Percentiles rank a stretch among this genome's conserved stretches.
Conservation (phyloP, 495 filamentous ascomycete genomes). For the Lentithecium fluviatile region DNA sequence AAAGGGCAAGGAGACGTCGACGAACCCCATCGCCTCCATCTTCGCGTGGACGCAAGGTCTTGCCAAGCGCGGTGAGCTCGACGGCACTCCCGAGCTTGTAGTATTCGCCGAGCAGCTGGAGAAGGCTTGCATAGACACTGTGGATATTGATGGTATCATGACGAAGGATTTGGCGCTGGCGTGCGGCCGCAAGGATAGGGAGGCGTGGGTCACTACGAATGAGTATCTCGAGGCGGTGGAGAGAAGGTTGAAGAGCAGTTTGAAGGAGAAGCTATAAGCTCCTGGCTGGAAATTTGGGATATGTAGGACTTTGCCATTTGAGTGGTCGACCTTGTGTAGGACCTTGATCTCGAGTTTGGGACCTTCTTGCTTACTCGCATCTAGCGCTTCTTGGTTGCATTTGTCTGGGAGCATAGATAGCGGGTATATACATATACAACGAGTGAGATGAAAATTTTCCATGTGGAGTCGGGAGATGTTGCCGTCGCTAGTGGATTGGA, state of each 20-base stretch:
- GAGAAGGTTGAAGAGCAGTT: conserved; percentile 68
- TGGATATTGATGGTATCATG: conserved; percentile 93
- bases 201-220: conserved; percentile 81
- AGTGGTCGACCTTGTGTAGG: no score
- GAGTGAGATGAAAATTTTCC: no score
- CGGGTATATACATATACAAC: no score
- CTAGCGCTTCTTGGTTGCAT: no score
- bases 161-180: conserved; percentile 96
- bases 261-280: conserved; percentile 53
- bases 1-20: conserved; percentile 93
- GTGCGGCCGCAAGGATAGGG: conserved; percentile 77
- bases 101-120: conserved; percentile 88
- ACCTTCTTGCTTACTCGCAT: no score
- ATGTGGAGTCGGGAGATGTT: no score
- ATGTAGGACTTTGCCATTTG: no score
- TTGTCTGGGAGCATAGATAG: no score
- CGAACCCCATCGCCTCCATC: conserved; percentile 97
- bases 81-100: conserved; percentile 82
- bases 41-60: conserved; percentile 98
- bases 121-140: conserved; percentile 89
- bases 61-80: conserved; percentile 86
- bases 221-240: conserved; percentile 90
- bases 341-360: no score
- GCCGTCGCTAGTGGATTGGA: no score
- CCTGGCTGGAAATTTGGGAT: conserved; percentile 35